These are phyloP conservation scores for Chiua virens DNA, from an alignment of 768 basidiomycete genomes.

Conservation along the genomic window DNA sequence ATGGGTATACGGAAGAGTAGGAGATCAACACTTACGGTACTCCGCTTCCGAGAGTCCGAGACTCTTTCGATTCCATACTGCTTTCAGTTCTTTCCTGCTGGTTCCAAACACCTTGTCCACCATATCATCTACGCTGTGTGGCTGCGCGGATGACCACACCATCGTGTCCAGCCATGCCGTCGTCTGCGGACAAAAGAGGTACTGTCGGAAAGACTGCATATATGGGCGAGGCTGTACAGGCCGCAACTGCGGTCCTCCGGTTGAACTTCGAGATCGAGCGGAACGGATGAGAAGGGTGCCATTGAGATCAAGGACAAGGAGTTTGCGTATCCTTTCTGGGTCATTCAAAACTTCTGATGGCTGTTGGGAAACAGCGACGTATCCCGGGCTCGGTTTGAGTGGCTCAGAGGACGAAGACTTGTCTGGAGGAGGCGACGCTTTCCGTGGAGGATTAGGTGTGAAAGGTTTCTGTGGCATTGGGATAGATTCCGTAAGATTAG, in stretches of 20 bases:
- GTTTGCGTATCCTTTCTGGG: slow-evolving; percentile 46
- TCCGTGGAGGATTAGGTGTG: background rate
- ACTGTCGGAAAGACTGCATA: slow-evolving; percentile 57
- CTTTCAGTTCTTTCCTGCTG: slow-evolving; percentile 43
- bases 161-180: slow-evolving; percentile 74
- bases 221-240: slow-evolving; percentile 63
- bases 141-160: slow-evolving; percentile 89
- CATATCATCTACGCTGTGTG: slow-evolving; percentile 77
- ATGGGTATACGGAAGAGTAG: background rate
- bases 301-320: slow-evolving; percentile 67
- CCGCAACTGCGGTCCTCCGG: slow-evolving; percentile 28
- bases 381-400: slow-evolving; percentile 33
- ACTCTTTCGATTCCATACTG: slow-evolving; percentile 80
- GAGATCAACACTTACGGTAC: slow-evolving; percentile 61
- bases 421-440: background rate
- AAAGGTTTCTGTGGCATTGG: background rate
- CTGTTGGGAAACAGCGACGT: slow-evolving; percentile 34
- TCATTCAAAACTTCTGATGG: slow-evolving; percentile 28
- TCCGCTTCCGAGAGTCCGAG: slow-evolving; percentile 60
- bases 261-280: slow-evolving; percentile 19
- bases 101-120: slow-evolving; percentile 58
- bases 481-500: slow-evolving; percentile 4
- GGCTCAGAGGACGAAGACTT: slow-evolving; percentile 1
- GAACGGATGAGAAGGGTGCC: slow-evolving; percentile 70
- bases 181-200: slow-evolving; percentile 63